Evolutionary conservation across 192 early-diverging fungal species (phyloP).

Genomic region (Backusella macrospora): DNA sequence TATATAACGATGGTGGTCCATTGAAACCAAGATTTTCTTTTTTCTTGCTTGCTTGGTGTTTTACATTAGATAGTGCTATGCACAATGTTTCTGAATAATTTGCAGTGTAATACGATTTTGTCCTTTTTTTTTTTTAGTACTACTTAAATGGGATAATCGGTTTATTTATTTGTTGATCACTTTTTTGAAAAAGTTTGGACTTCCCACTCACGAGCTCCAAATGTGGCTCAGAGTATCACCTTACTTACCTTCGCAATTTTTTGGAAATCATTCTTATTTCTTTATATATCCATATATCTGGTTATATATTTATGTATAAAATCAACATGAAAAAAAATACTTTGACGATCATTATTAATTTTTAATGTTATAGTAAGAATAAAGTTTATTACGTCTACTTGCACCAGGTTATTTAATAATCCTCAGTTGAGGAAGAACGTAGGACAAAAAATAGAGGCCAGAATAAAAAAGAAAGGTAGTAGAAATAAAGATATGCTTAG

Average conservation of each 20-base stretch:
- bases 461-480: background rate
- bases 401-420: background rate
- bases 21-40: background rate
- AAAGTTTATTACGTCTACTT: background rate
- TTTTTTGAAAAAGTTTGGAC: conserved; percentile 1
- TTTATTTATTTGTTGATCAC: conserved; percentile 5
- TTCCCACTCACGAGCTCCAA: conserved; percentile 5
- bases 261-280: background rate
- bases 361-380: background rate
- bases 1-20: background rate
- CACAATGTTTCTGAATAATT: background rate
- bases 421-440: background rate
- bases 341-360: background rate
- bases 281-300: background rate
- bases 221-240: background rate
- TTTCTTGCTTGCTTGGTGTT: background rate
- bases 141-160: background rate
- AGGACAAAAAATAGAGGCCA: background rate
- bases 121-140: background rate
- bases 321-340: background rate
- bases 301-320: background rate
- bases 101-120: background rate
- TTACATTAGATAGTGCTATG: background rate
- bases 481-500: background rate
- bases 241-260: background rate